A percentile compares a stretch with the other conserved stretches of the same genome.
Evolutionary conservation across 164 flowering plant genomes (phyloP).

Genomic region (Macadamia integrifolia): DNA sequence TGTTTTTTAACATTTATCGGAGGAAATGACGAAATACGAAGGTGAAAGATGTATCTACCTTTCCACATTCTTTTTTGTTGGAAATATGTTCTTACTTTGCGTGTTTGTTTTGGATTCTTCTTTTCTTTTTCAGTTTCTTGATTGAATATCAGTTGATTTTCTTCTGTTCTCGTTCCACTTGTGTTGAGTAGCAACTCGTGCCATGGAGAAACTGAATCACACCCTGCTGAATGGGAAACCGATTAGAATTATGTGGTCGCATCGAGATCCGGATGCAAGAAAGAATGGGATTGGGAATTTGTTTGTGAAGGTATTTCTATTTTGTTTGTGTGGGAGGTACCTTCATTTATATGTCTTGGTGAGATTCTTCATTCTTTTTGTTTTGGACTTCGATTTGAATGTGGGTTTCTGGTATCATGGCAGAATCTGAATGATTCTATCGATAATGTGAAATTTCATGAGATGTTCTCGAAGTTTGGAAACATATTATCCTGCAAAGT

Average conservation of each 20-base stretch:
- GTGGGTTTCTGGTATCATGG: constrained; percentile 7
- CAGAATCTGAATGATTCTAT: constrained; percentile 69
- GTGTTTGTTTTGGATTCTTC: background rate
- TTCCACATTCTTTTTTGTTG: background rate
- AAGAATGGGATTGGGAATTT: constrained; percentile 77
- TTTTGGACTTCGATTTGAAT: background rate
- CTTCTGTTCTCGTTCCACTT: background rate
- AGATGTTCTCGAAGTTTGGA: constrained; percentile 65
- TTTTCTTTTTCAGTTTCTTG: background rate
- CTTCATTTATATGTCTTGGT: background rate
- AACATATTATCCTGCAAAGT: constrained; percentile 77
- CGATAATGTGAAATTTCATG: constrained; percentile 50
- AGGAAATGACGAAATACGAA: too few species aligned
- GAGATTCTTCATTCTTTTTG: background rate
- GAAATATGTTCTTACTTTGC: background rate
- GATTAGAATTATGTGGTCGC: constrained; percentile 65
- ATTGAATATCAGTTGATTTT: background rate
- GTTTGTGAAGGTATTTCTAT: constrained; percentile 67
- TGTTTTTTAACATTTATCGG: too few species aligned
- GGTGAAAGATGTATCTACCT: too few species aligned
- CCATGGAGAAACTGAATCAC: constrained; percentile 62
- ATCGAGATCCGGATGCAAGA: constrained; percentile 68
- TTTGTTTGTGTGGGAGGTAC: background rate
- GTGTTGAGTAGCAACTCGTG: constrained; percentile 44
- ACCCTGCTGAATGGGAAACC: constrained; percentile 51